Conservation (phyloP, 805 yeast species). For the Isabelozyma gotoi region DNA sequence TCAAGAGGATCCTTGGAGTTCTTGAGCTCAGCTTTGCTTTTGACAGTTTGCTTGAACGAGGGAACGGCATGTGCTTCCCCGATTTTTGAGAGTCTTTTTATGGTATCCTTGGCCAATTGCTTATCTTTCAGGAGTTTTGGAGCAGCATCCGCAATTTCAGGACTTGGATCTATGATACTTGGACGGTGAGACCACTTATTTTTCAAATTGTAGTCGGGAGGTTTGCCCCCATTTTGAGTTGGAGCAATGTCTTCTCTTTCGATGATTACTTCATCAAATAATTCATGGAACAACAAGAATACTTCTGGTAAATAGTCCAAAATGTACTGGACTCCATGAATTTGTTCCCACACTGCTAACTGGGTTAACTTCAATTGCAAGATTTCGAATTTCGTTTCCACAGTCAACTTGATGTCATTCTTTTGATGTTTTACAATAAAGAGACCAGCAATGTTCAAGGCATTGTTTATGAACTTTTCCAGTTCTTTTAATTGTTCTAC, state of each 20-base stretch:
- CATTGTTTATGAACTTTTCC: conserved; percentile 55
- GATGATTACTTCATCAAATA: conserved; percentile 35
- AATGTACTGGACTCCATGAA: conserved; percentile 56
- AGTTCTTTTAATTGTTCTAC: conserved; percentile 37
- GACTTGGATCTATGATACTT: conserved; percentile 34
- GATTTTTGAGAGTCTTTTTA: conserved; percentile 13
- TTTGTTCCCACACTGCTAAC: conserved; percentile 63
- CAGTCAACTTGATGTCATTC: conserved; percentile 20
- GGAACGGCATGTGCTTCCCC: neutral
- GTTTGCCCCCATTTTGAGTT: conserved; percentile 4
- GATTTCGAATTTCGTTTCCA: conserved; percentile 45
- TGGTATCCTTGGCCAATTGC: conserved; percentile 18
- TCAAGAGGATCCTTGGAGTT: neutral
- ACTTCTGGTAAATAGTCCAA: conserved; percentile 66
- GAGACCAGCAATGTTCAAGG: conserved; percentile 43
- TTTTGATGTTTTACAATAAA: conserved; percentile 28
- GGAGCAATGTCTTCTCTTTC: conserved; percentile 11
- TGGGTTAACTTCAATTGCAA: conserved; percentile 75
- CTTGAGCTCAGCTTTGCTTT: neutral
- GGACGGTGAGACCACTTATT: conserved; percentile 42
- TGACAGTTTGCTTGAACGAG: neutral
- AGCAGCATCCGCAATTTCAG: conserved; percentile 3
- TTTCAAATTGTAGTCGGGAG: conserved; percentile 11
- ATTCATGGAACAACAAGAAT: conserved; percentile 53
- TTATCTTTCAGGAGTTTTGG: conserved; percentile 7